Evolutionary conservation across 1,139 yeast species (phyloP), one percentile per base, ranked within the genome.

Genomic region (Geotrichum cucujoidarum): DNA sequence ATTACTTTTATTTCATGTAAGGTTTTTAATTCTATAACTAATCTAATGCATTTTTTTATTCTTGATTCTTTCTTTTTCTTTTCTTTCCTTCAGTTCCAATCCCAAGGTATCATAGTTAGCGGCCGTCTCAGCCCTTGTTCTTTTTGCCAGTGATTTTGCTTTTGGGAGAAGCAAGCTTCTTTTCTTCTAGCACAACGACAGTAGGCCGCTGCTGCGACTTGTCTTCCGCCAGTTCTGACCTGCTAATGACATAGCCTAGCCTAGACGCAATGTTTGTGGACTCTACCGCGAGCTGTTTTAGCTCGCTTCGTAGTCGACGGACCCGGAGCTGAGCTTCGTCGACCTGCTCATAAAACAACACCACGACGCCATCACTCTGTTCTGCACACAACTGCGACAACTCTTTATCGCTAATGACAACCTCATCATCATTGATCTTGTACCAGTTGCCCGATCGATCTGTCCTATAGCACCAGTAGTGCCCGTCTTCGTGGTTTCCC

Each of bases 401-500:
- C 62, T 87, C 95, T 17, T 79, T 76, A 17, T 78, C 76, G 1
- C 87, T 89, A 21, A 85, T 76, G 55, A 85, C 80, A 2, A 89
- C 95, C 1, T 82, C 80, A 60, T 89, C 95, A 65, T 90, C 97
- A 59, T 95, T 83, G 24, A 89, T 81, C 64, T 95, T 77, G 95
- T 96, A 89, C 97, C 97, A 90, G 11, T 80, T 74, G 1, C 92
- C 94, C 58, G 94, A 75, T 51, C 73, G 75, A 45, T 60, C 60
- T 58, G 80, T 82, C 60, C 97, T 77, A 68, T 77, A 89, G 45
- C 95, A 87, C 51, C 89, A 86, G 63, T 90, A 90, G 64, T 90
- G 97, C 17, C 97, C 97, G 64, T 88, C 90, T 60, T 89, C 87
- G 60, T 90, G 97, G 2, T 95, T 85, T 43, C 97, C 97, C 62